Evolutionary conservation across 345 rosid species (phyloP).

Genomic region (Boechera divaricarpa): DNA sequence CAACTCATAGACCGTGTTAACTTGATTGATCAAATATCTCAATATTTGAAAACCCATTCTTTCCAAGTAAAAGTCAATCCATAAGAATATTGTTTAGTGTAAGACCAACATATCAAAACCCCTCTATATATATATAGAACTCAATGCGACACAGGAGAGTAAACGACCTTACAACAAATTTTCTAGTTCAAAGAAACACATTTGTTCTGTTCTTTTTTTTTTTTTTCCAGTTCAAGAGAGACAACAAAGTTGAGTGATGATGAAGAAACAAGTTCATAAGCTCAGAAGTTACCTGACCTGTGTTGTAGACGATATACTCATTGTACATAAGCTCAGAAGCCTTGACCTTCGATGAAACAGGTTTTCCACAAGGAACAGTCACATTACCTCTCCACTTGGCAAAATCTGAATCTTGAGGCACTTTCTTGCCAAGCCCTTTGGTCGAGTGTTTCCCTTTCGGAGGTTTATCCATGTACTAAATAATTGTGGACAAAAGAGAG

Average conservation of each 20-base stretch:
- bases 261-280: constrained; percentile 30
- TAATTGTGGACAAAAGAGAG: constrained; percentile 5
- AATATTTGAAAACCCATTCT: constrained; percentile 14
- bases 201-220: not conserved
- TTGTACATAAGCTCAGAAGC: constrained; percentile 91
- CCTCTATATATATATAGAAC: constrained; percentile 9
- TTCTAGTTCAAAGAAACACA: not conserved
- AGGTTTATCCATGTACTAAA: constrained; percentile 82
- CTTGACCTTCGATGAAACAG: constrained; percentile 70
- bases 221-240: not conserved
- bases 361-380: constrained; percentile 91
- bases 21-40: constrained; percentile 25
- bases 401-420: constrained; percentile 77
- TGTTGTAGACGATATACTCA: constrained; percentile 88
- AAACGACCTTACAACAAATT: not conserved
- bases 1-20: constrained; percentile 24
- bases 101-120: not conserved
- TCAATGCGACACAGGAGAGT: not conserved
- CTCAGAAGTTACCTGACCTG: constrained; percentile 71
- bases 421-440: constrained; percentile 89
- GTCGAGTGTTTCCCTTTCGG: constrained; percentile 94
- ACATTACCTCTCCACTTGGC: constrained; percentile 86
- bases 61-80: constrained; percentile 18
- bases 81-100: not conserved
- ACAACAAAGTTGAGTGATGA: constrained; percentile 14